Base-by-base conservation (phyloP, 768 basidiomycete genomes). In the Cystofilobasidium macerans region DNA sequence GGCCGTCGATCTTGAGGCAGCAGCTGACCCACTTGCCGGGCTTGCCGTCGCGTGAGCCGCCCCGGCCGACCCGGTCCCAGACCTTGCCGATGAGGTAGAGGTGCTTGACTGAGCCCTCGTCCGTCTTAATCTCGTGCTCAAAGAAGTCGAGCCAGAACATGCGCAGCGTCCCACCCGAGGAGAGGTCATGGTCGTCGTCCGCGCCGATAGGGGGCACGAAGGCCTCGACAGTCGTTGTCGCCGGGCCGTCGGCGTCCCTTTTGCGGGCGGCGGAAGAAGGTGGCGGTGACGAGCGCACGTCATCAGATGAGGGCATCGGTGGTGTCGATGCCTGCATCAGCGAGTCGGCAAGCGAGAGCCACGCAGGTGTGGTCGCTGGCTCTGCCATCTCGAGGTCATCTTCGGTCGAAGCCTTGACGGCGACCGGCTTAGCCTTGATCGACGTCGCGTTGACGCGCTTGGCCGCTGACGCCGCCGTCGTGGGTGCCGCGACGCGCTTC, bases 141-240 rank as follows among this genome's bases (percentile, higher is more conserved):
- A 93, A 83, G 72, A 90, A 90, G 73, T 99, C 95, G 26, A 97
- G 79, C 95, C 95, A 99, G 79, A 86, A 99, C 80, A 99, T 92
- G 32, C 82, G 82, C 18, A 98, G 78, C 3, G 85, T 87, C 38
- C 51, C 69, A 47, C 35, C 57, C 2, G 28, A 65, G 14, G 64
- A 60, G 24, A 71, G 67, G 56, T 69, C n/a, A n/a, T n/a, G 57
- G 26, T 71, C 69, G n/a, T 62, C 54, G 2, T 4, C 26, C 8
- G 11, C n/a, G 51, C 16, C 51, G 28, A 11, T 70, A 64, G 16
- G 36, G 43, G 70, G 70, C 38, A 74, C 75, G 43, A 69, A 69
- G 8, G 69, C 71, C 59, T 70, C 70, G 30, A 70, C 61, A 18
- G 59, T 62, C 3, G 68, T 65, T 38, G 64, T 65, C 20, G 67